Percentiles rank a stretch among this genome's conserved stretches.
These are phyloP conservation scores for Peronospora tabacina DNA, from an alignment of 352 stramenopile species.

Conservation along the genomic window DNA sequence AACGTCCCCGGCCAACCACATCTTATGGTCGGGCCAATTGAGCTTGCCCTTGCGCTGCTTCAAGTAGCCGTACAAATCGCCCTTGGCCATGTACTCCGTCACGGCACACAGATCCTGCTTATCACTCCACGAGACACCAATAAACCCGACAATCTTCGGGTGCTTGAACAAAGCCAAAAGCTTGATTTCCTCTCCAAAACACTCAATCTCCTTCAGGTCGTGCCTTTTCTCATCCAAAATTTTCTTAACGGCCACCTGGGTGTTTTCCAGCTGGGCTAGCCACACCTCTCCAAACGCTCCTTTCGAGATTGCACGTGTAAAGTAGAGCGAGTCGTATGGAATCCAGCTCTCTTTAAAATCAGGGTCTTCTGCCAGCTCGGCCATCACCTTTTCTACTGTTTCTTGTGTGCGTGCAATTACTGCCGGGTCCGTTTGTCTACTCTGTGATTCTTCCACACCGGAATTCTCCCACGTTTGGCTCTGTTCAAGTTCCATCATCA, in stretches of 20 bases:
- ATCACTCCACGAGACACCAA: constrained; percentile 43
- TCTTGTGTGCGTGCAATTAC: constrained; percentile 32
- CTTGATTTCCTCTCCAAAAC: constrained; percentile 45
- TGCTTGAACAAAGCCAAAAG: constrained; percentile 45
- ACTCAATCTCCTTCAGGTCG: constrained; percentile 78
- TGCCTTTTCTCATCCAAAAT: constrained; percentile 75
- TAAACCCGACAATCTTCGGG: constrained; percentile 43
- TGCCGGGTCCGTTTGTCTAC: constrained; percentile 18
- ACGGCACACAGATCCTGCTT: constrained; percentile 43
- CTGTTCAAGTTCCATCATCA: constrained; percentile 29
- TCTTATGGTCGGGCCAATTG: constrained; percentile 30
- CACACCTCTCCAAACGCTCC: constrained; percentile 79
- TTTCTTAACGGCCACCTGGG: constrained; percentile 73
- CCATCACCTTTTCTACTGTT: constrained; percentile 45
- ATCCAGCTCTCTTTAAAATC: constrained; percentile 48
- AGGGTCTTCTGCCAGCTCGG: constrained; percentile 50
- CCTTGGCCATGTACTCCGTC: constrained; percentile 47
- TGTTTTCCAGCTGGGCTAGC: constrained; percentile 73
- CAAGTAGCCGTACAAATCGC: constrained; percentile 38
- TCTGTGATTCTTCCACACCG: constrained; percentile 19
- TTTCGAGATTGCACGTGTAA: constrained; percentile 66
- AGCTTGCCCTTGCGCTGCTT: constrained; percentile 18
- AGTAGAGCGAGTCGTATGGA: constrained; percentile 64
- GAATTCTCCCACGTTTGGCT: constrained; percentile 13
- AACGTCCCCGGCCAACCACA: constrained; percentile 47